These are phyloP conservation scores for Wickerhamomyces ciferrii DNA, from an alignment of 805 yeast genomes.

Conservation along the genomic window DNA sequence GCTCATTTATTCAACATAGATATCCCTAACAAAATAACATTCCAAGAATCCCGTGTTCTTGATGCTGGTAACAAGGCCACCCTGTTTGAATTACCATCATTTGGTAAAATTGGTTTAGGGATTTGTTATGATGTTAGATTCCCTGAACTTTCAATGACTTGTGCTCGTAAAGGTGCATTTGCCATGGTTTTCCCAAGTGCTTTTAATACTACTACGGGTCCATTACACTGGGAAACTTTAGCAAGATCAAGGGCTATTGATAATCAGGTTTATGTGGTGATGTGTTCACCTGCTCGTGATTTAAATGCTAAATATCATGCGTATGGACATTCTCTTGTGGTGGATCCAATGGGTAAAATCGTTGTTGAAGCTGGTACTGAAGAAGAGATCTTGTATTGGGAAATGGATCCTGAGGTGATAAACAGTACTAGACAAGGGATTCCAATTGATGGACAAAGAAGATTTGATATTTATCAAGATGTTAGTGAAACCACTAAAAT, in stretches of 20 bases:
- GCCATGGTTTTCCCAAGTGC: conserved; percentile 80
- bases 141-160: conserved; percentile 69
- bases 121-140: conserved; percentile 79
- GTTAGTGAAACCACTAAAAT: conserved; percentile 33
- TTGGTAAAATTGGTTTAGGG: conserved; percentile 77
- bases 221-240: conserved; percentile 74
- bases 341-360: conserved; percentile 56
- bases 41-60: conserved; percentile 73
- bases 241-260: conserved; percentile 74
- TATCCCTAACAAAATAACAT: conserved; percentile 85
- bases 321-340: conserved; percentile 62
- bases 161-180: conserved; percentile 57
- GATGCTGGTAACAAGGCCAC: conserved; percentile 78
- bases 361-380: conserved; percentile 69
- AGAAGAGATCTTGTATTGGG: conserved; percentile 68
- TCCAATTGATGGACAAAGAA: conserved; percentile 62
- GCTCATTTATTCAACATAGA: conserved; percentile 86
- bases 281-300: conserved; percentile 90
- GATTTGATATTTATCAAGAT: conserved; percentile 46
- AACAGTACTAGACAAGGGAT: conserved; percentile 53
- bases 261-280: conserved; percentile 63
- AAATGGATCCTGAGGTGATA: conserved; percentile 52
- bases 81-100: conserved; percentile 55
- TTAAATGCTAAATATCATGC: conserved; percentile 54
- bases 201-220: conserved; percentile 80